Evolutionary conservation across 345 rosid species (phyloP).

Genomic region (Geranium rotundifolium): DNA sequence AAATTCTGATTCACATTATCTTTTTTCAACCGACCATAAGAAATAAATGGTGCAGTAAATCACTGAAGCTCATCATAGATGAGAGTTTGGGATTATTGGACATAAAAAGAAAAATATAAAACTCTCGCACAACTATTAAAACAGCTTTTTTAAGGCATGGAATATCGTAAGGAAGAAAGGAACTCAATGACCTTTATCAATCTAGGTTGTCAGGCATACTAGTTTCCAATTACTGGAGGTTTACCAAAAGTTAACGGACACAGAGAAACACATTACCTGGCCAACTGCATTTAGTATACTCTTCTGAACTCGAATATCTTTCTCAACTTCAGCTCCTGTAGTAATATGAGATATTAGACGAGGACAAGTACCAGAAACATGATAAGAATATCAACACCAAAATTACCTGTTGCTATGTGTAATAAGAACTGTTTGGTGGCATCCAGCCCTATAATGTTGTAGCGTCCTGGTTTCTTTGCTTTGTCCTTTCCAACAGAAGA

Average conservation of each 20-base stretch:
- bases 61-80: neutral
- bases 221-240: neutral
- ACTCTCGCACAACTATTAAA: neutral
- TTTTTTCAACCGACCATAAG: neutral
- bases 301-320: slow-evolving; percentile 63
- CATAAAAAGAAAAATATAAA: neutral
- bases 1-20: neutral
- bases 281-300: slow-evolving; percentile 74
- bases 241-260: slow-evolving; percentile 2
- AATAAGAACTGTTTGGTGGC: slow-evolving; percentile 61
- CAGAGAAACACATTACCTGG: slow-evolving; percentile 41
- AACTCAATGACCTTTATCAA: neutral
- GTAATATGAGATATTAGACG: slow-evolving; percentile 8
- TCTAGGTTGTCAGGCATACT: neutral
- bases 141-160: neutral
- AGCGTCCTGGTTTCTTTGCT: slow-evolving; percentile 69
- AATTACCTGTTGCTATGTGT: slow-evolving; percentile 66
- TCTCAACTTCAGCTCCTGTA: slow-evolving; percentile 69
- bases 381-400: neutral
- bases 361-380: slow-evolving; percentile 4
- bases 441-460: slow-evolving; percentile 75
- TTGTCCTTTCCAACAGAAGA: slow-evolving; percentile 74
- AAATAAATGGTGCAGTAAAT: neutral
- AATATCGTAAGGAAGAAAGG: neutral
- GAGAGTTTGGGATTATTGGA: neutral